phyloP scores from a whole-genome alignment of 495 filamentous ascomycete species.

The Daldinia concentrica region DNA sequence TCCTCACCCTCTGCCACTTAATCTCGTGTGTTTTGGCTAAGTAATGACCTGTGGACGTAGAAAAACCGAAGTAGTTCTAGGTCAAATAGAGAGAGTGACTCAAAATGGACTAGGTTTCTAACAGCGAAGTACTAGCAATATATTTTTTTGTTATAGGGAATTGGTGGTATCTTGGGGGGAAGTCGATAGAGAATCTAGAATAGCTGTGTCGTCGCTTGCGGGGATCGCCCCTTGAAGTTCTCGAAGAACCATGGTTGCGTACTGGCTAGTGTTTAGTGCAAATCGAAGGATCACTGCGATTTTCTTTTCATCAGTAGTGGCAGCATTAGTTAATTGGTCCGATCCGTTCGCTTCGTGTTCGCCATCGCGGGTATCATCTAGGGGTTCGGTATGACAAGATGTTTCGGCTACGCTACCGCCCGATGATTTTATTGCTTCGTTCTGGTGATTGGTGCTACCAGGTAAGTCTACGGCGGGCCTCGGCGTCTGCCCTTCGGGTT shows the following conservation, averaged over 20 bases:
- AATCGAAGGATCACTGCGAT: slow-evolving; percentile 87
- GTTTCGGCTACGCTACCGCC: slow-evolving; percentile 1
- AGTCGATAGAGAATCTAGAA: not conserved
- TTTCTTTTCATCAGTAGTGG: slow-evolving; percentile 57
- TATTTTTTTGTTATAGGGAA: not conserved
- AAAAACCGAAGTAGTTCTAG: not conserved
- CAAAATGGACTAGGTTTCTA: not conserved
- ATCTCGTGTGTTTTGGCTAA: not conserved
- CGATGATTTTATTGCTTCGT: slow-evolving; percentile 7
- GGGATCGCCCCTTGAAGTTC: slow-evolving; percentile 64
- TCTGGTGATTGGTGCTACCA: not conserved
- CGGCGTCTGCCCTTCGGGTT: slow-evolving; percentile 1
- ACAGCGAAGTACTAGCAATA: not conserved
- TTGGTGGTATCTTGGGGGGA: not conserved
- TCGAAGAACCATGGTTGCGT: slow-evolving; percentile 92
- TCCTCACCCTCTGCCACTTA: not conserved
- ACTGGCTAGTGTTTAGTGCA: slow-evolving; percentile 84
- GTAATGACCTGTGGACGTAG: not conserved
- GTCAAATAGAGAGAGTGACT: not conserved
- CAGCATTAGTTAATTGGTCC: slow-evolving; percentile 7
- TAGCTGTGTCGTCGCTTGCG: slow-evolving; percentile 4
- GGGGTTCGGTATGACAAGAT: not conserved
- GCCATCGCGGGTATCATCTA: not conserved
- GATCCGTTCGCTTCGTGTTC: not conserved
- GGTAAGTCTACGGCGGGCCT: not conserved